Evolutionary conservation across 495 filamentous ascomycete genomes (phyloP), one percentile per base, ranked within the genome.

Genomic region (Podospora anserina): DNA sequence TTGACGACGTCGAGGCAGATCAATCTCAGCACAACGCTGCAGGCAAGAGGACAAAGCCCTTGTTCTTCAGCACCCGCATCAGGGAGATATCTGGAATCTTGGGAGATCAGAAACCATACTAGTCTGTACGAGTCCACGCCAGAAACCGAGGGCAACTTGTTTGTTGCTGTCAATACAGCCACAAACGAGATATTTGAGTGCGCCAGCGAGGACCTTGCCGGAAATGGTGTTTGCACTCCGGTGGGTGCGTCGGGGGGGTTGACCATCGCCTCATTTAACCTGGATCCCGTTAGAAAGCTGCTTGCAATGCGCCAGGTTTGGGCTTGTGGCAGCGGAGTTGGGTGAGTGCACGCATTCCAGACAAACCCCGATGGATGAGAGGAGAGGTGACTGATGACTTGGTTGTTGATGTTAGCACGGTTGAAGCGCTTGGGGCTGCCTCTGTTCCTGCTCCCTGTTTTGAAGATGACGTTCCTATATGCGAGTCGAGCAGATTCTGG

Each of bases 101-200:
- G 55, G 55, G n/a, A 58, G n/a, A 26, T 58, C n/a, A 58, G n/a
- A 19, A 20, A 58, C 55, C 23, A 26, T 15, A 58, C 55, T 19
- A 7, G 18, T 4, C 55, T 58, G 18, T 58, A 58, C 55, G n/a
- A 58, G 15, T 19, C 55, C 5, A 20, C 55, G 23, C 55, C 55
- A 4, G 23, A 20, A n/a, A 20, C n/a, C 1, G 5, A 19, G 11
- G 55, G 55, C n/a, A 19, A 23, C 3, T 26, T 58, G 18, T 58
- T 58, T 58, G 23, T 7, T 11, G 55, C 55, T 19, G n/a, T 19
- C n/a, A 19, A 58, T 58, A 58, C 55, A 18, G 55, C 19, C n/a
- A 58, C 55, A 19, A 58, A 58, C 55, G 55, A 58, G 55, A 26
- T 11, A 7, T 58, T 58, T 58, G 23, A 58, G 23, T 58, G 55